Percentiles rank a stretch among this genome's conserved stretches.
phyloP scores from a whole-genome alignment of 2,329 filamentous ascomycete genomes.

The Penicillium sp. region DNA sequence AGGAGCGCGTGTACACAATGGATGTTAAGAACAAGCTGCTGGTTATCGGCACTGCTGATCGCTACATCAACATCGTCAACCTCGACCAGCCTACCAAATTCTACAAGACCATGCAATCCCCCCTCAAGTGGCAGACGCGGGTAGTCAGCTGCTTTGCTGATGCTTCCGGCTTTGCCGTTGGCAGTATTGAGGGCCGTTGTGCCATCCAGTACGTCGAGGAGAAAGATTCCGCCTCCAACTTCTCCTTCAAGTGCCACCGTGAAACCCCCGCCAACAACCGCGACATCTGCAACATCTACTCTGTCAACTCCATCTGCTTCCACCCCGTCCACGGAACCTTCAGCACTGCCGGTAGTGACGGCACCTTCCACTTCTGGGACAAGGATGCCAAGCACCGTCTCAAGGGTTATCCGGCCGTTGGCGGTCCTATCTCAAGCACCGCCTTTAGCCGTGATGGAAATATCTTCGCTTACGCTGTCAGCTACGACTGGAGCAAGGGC shows the following conservation, averaged over 20 bases:
- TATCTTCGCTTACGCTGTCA: slow-evolving; percentile 85
- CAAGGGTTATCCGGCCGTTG: slow-evolving; percentile 82
- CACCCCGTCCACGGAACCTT: slow-evolving; percentile 98
- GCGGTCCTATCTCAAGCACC: slow-evolving; percentile 84
- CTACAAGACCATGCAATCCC: slow-evolving; percentile 95
- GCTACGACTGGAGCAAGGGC: slow-evolving; percentile 98
- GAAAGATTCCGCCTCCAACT: slow-evolving; percentile 87
- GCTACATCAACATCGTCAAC: slow-evolving; percentile 94
- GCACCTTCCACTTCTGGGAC: slow-evolving; percentile 80
- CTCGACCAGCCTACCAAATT: slow-evolving; percentile 83
- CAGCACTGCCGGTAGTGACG: slow-evolving; percentile 91
- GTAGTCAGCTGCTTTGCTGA: slow-evolving; percentile 95
- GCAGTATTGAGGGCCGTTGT: slow-evolving; percentile 94
- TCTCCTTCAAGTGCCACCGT: slow-evolving; percentile 98
- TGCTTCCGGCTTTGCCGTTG: slow-evolving; percentile 87
- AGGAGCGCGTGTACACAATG: slow-evolving; percentile 74
- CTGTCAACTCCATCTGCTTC: slow-evolving; percentile 97
- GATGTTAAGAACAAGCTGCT: slow-evolving; percentile 85
- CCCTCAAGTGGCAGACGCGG: slow-evolving; percentile 96
- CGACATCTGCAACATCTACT: slow-evolving; percentile 84
- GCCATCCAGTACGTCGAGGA: slow-evolving; percentile 99
- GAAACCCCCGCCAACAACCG: slow-evolving; percentile 64
- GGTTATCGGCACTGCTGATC: slow-evolving; percentile 88
- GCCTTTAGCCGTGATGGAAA: slow-evolving; percentile 85
- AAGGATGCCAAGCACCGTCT: slow-evolving; percentile 86